These are phyloP conservation scores for Conringia planisiliqua DNA, from an alignment of 345 rosid species.

Conservation along the genomic window DNA sequence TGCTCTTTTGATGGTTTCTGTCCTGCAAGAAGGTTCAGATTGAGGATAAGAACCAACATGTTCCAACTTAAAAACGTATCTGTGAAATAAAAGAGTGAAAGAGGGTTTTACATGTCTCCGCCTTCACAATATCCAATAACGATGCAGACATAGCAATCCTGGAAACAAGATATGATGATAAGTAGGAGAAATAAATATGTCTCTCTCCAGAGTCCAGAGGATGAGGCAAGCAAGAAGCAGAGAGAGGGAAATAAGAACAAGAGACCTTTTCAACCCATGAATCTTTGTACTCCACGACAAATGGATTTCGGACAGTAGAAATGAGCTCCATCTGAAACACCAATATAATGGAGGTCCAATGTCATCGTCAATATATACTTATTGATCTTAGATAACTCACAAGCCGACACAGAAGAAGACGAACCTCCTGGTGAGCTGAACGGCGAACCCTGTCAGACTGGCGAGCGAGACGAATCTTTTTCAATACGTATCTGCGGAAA, in stretches of 20 bases:
- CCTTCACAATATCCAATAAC: slow-evolving; percentile 93
- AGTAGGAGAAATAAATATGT: background rate
- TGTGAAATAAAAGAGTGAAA: background rate
- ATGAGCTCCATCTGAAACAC: slow-evolving; percentile 83
- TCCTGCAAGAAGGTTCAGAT: slow-evolving; percentile 46
- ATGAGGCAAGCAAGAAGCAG: background rate
- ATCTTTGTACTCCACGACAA: slow-evolving; percentile 94
- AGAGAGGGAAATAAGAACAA: background rate
- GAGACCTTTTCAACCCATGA: slow-evolving; percentile 97
- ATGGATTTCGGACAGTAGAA: slow-evolving; percentile 77
- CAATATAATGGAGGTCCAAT: slow-evolving; percentile 7
- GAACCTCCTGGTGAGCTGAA: slow-evolving; percentile 95
- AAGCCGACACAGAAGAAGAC: background rate
- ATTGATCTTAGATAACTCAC: background rate
- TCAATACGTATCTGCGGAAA: slow-evolving; percentile 67
- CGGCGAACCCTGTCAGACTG: slow-evolving; percentile 92
- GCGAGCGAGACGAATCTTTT: slow-evolving; percentile 93
- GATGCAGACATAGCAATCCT: slow-evolving; percentile 99
- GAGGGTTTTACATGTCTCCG: slow-evolving; percentile 71
- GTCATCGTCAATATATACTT: background rate
- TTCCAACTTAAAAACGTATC: background rate
- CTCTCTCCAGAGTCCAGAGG: background rate
- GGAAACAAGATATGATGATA: slow-evolving; percentile 20
- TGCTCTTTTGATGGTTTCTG: slow-evolving; percentile 80
- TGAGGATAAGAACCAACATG: slow-evolving; percentile 8